Percentiles rank a stretch among this genome's conserved stretches.
phyloP scores from a whole-genome alignment of 2,329 filamentous ascomycete genomes.

The Neonectria hederae region DNA sequence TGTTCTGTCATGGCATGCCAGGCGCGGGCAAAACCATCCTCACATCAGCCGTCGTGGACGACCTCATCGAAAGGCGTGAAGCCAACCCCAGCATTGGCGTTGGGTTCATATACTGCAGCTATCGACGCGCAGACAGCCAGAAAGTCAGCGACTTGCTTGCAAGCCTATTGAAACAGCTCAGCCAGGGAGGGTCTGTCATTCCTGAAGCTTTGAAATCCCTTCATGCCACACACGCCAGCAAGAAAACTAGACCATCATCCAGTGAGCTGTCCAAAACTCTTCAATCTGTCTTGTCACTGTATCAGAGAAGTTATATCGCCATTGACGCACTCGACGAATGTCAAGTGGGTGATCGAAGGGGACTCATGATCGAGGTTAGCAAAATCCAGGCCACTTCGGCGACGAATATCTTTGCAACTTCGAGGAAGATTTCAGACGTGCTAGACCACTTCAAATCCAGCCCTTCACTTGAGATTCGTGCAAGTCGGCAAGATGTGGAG shows the following conservation, averaged over 20 bases:
- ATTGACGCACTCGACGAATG: conserved; percentile 15
- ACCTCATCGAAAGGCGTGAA: neutral
- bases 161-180: conserved; percentile 2
- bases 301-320: conserved; percentile 2
- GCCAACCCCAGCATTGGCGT: neutral
- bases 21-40: conserved; percentile 14
- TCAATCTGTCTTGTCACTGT: neutral
- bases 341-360: neutral
- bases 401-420: conserved; percentile 3
- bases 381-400: neutral
- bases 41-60: conserved; percentile 2
- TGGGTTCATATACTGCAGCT: conserved; percentile 15
- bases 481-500: conserved; percentile 4
- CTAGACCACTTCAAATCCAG: neutral
- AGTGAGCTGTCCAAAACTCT: neutral
- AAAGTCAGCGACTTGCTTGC: neutral
- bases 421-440: neutral
- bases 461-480: conserved; percentile 7
- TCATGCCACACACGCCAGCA: neutral
- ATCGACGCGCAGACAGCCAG: conserved; percentile 9
- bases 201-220: conserved; percentile 1
- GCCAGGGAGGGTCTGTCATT: neutral
- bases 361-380: neutral
- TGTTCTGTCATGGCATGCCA: conserved; percentile 10
- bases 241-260: neutral